These are phyloP conservation scores for Tylopilus sp. DNA, from an alignment of 1,284 basidiomycete species.

Conservation along the genomic window DNA sequence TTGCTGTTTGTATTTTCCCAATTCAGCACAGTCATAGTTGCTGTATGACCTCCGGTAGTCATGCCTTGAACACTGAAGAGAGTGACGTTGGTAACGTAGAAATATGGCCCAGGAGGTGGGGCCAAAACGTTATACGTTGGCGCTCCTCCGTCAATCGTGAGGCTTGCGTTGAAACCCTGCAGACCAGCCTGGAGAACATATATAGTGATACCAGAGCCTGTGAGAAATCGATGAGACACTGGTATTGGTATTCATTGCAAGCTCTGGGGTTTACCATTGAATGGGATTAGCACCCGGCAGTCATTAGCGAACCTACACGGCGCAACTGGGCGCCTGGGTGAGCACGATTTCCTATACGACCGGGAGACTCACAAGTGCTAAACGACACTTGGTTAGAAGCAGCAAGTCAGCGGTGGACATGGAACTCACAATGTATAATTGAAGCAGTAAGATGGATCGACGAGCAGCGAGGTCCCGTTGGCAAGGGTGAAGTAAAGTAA, in stretches of 20 bases:
- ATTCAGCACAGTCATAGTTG: slow-evolving; percentile 11
- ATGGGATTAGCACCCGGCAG: slow-evolving; percentile 19
- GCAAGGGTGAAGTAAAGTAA: slow-evolving; percentile 8
- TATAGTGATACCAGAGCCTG: slow-evolving; percentile 21
- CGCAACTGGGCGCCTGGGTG: slow-evolving; percentile 8
- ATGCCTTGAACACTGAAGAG: slow-evolving; percentile 17
- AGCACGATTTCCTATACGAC: background rate
- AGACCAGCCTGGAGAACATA: slow-evolving; percentile 20
- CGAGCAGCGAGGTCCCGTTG: slow-evolving; percentile 14
- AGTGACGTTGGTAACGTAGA: slow-evolving; percentile 12
- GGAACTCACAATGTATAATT: slow-evolving; percentile 18
- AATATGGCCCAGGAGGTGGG: slow-evolving; percentile 10
- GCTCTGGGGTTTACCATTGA: slow-evolving; percentile 6
- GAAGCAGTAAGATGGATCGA: slow-evolving; percentile 20
- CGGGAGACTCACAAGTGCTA: slow-evolving; percentile 12
- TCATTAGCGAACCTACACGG: slow-evolving; percentile 9
- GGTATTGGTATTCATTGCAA: background rate
- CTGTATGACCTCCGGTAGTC: slow-evolving; percentile 13
- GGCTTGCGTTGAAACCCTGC: slow-evolving; percentile 14
- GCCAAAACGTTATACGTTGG: slow-evolving; percentile 6
- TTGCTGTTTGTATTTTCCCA: slow-evolving; percentile 9
- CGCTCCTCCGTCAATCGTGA: slow-evolving; percentile 13
- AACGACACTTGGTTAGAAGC: background rate
- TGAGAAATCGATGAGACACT: background rate
- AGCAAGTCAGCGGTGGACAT: no score